These are phyloP conservation scores for Perkinsus chesapeaki DNA, from an alignment of 169 alveolate genomes.

Conservation along the genomic window DNA sequence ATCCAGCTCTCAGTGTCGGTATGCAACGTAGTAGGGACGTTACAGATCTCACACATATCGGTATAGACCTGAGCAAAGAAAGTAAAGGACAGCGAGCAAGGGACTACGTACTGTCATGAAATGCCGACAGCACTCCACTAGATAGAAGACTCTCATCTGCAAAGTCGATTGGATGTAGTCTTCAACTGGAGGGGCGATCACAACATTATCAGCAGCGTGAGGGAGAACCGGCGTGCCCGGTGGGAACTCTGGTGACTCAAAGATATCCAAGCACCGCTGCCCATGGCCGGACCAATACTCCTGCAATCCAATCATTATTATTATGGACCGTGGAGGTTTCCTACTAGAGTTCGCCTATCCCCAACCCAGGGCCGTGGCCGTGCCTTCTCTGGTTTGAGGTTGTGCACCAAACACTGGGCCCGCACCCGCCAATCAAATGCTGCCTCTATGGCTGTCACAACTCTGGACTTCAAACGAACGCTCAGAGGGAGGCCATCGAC, in stretches of 20 bases:
- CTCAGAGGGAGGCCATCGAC: neutral
- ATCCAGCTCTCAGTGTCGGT: neutral
- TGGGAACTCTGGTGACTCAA: neutral
- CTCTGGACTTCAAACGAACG: neutral
- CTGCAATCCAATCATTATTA: neutral
- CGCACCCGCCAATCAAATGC: neutral
- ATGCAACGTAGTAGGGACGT: neutral
- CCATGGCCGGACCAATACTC: neutral
- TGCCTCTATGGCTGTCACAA: neutral
- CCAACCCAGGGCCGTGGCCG: conserved; percentile 1
- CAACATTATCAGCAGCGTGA: neutral
- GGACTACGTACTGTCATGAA: neutral
- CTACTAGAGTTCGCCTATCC: neutral
- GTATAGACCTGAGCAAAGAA: neutral
- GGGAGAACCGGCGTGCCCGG: neutral
- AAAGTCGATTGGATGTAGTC: neutral
- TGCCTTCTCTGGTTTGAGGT: neutral
- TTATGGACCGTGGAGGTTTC: neutral
- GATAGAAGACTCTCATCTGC: neutral
- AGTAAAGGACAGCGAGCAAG: neutral
- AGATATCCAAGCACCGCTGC: neutral
- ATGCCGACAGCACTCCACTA: neutral
- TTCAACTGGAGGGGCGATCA: neutral
- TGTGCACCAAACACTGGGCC: neutral
- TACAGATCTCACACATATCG: neutral